phyloP scores from a whole-genome alignment of 164 flowering plant species.

The Vitis rupestris region DNA sequence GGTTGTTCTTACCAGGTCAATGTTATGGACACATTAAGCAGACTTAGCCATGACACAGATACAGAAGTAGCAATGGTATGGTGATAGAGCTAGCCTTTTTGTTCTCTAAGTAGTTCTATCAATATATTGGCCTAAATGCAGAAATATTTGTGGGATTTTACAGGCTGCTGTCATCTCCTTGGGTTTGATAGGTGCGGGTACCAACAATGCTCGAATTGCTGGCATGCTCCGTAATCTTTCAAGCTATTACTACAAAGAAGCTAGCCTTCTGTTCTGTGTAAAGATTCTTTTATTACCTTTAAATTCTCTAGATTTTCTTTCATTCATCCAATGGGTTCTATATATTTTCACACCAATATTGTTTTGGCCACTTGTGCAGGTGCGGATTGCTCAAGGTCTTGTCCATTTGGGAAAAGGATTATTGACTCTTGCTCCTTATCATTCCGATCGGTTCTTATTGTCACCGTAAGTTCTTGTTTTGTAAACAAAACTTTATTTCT shows the following conservation, averaged over 20 bases:
- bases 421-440: constrained; percentile 88
- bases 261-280: constrained; percentile 93
- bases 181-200: constrained; percentile 97
- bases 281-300: constrained; percentile 10
- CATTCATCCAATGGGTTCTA: background rate
- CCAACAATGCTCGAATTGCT: constrained; percentile 97
- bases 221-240: constrained; percentile 99
- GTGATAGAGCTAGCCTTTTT: background rate
- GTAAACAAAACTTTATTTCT: background rate
- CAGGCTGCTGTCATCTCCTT: constrained; percentile 96
- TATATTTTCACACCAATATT: background rate
- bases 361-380: constrained; percentile 45
- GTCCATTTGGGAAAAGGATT: constrained; percentile 96
- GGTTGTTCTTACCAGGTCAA: constrained; percentile 57
- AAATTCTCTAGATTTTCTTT: background rate
- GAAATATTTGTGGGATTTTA: constrained; percentile 11
- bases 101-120: background rate
- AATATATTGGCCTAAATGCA: background rate
- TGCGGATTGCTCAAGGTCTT: constrained; percentile 97
- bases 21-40: constrained; percentile 96
- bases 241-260: constrained; percentile 95
- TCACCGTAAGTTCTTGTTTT: constrained; percentile 69
- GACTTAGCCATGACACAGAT: constrained; percentile 97
- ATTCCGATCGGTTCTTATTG: constrained; percentile 84
- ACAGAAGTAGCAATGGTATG: constrained; percentile 96